Conservation (phyloP, 2,329 filamentous ascomycete genomes). For the Myriangium duriaei region DNA sequence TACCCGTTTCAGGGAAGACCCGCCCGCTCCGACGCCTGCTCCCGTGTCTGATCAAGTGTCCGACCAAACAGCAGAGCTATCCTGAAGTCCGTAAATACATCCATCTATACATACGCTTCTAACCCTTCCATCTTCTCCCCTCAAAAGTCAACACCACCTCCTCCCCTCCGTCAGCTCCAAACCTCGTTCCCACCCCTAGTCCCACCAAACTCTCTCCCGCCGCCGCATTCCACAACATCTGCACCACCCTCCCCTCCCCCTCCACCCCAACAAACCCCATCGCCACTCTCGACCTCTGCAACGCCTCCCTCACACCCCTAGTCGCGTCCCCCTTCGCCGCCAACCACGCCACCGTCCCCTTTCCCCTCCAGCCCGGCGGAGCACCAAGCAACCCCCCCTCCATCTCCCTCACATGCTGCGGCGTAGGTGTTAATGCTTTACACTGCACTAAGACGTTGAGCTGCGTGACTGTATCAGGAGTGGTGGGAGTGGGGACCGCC, state of each 20-base stretch:
- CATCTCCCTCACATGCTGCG: constrained; percentile 57
- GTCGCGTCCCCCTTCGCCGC: constrained; percentile 60
- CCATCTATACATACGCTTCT: too few species aligned
- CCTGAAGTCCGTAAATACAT: too few species aligned
- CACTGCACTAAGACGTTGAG: constrained; percentile 49
- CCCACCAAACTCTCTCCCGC: constrained; percentile 51
- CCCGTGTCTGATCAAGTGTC: too few species aligned
- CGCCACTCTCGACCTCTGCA: constrained; percentile 55
- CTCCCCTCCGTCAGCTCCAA: constrained; percentile 10
- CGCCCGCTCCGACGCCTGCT: too few species aligned
- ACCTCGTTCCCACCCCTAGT: constrained; percentile 16
- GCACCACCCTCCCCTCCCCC: constrained; percentile 44
- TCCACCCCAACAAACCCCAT: constrained; percentile 59
- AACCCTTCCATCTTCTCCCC: too few species aligned
- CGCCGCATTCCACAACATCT: constrained; percentile 60
- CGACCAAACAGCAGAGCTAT: too few species aligned
- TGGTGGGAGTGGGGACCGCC: constrained; percentile 37
- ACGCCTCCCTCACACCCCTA: constrained; percentile 61
- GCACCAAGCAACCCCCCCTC: constrained; percentile 67
- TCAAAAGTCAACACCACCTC: constrained; percentile 19
- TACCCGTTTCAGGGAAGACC: background rate
- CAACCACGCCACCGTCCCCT: constrained; percentile 56
- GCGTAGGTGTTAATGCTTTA: constrained; percentile 46
- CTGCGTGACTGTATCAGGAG: constrained; percentile 22
- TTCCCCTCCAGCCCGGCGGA: constrained; percentile 57